Conservation (phyloP, 2,329 filamentous ascomycete species). For the Penicillium crustosum region DNA sequence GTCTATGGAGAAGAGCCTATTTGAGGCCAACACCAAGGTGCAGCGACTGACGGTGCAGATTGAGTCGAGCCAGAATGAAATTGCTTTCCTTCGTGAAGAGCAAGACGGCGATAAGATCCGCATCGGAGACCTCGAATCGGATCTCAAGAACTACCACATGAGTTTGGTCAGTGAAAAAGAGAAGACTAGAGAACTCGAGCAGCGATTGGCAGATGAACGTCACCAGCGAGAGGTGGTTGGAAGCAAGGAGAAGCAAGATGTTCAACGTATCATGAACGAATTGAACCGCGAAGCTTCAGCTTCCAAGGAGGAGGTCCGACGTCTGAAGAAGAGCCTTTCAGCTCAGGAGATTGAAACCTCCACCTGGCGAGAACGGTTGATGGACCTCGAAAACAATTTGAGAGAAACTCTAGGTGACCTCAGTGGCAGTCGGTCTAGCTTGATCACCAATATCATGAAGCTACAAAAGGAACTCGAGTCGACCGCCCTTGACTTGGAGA, state of each 20-base stretch:
- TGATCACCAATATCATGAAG: constrained; percentile 83
- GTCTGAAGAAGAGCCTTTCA: constrained; percentile 77
- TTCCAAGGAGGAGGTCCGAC: constrained; percentile 81
- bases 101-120: constrained; percentile 97
- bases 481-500: constrained; percentile 78
- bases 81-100: constrained; percentile 92
- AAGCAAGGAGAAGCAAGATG: constrained; percentile 87
- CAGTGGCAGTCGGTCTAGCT: constrained; percentile 77
- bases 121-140: constrained; percentile 88
- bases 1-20: constrained; percentile 76
- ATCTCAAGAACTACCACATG: constrained; percentile 75
- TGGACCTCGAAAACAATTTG: constrained; percentile 86
- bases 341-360: constrained; percentile 83
- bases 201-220: constrained; percentile 74
- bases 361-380: constrained; percentile 85
- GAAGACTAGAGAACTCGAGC: constrained; percentile 67
- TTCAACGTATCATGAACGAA: constrained; percentile 89
- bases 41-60: constrained; percentile 86
- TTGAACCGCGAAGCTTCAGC: constrained; percentile 79
- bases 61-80: constrained; percentile 88
- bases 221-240: constrained; percentile 84
- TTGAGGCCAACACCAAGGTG: constrained; percentile 82
- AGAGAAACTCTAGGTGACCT: constrained; percentile 84
- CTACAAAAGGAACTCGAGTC: constrained; percentile 85
- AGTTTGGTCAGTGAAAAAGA: constrained; percentile 83